Evolutionary conservation across 2,329 filamentous ascomycete genomes (phyloP), one percentile per base, ranked within the genome.

Genomic region (Colletotrichum orbiculare): DNA sequence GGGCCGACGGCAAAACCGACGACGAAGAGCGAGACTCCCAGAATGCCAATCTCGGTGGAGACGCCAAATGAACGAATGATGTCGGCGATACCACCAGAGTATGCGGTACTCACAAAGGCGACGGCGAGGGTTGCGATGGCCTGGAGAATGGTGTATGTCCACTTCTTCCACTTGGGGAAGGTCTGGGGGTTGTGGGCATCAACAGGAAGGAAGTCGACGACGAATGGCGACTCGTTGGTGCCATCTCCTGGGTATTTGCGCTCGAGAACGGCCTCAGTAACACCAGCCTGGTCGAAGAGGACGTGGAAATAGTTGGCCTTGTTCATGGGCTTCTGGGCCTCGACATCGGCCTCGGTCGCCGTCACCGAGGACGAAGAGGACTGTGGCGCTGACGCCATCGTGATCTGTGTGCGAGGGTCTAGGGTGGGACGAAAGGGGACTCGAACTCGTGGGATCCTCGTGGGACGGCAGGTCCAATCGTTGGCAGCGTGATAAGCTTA

Each of bases 141-240:
- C 52, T 87, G 85, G 49, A 87, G 72, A 50, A 84, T 72, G 2
- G 87, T 89, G 69, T 88, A 84, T n/a, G 73, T 74, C 89, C 89
- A 92, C 78, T 90, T 90, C 73, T 81, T 84, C 54, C 71, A 63
- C 2, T 70, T 61, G n/a, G 81, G 76, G 70, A 86, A 90, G 53
- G 79, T 76, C 81, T 88, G 84, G 0, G 89, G 88, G 72, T 92
- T 89, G 66, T 85, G 83, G 6, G 84, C 82, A 72, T 92, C 89
- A 54, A 86, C 75, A n/a, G 84, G 82, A 25, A 91, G 83, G 79
- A 87, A 92, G 63, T 84, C 81, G 62, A 91, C 87, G 17, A 85
- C 75, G 69, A 83, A 92, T 3, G 90, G 90, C 52, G 89, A 84
- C 25, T 87, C 84, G 8, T 82, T 77, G 4, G 89, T 91, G 67